Percentiles rank a stretch among this genome's conserved stretches.
Conservation (phyloP, 495 filamentous ascomycete species). For the Durotheca rogersii region DNA sequence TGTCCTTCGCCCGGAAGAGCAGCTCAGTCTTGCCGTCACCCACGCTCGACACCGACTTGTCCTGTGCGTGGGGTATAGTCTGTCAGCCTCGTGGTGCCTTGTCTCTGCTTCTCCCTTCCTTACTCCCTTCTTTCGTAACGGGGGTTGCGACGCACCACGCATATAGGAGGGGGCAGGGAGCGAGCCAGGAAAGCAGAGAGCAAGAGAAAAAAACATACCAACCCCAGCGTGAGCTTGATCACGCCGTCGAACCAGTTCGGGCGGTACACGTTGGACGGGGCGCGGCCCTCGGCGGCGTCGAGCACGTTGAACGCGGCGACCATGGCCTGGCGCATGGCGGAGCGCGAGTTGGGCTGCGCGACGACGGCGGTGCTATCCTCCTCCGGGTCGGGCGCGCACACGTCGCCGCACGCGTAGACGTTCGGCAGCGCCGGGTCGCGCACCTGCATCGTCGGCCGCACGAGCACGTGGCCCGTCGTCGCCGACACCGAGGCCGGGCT, state of each 20-base stretch:
- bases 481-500: constrained; percentile 48
- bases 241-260: constrained; percentile 33
- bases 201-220: constrained; percentile 20
- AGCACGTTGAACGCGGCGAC: constrained; percentile 57
- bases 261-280: constrained; percentile 33
- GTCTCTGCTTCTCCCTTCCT: too few relatives aligned
- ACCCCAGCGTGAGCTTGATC: constrained; percentile 38
- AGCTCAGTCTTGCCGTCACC: constrained; percentile 28
- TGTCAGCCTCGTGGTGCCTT: too few relatives aligned
- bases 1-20: constrained; percentile 21
- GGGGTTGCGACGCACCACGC: too few relatives aligned
- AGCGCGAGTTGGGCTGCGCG: constrained; percentile 57
- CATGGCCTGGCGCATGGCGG: constrained; percentile 52
- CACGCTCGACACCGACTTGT: constrained; percentile 30
- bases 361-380: too few relatives aligned
- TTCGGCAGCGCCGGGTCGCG: constrained; percentile 47
- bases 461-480: constrained; percentile 52
- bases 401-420: constrained; percentile 62
- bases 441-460: constrained; percentile 60
- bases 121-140: neutral
- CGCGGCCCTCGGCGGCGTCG: constrained; percentile 41
- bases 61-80: constrained; percentile 1
- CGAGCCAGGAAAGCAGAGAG: neutral
- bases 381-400: constrained; percentile 57
- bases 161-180: neutral